Evolutionary conservation across 805 yeast species (phyloP).

Genomic region (Cyberlindnera xylosilytica): DNA sequence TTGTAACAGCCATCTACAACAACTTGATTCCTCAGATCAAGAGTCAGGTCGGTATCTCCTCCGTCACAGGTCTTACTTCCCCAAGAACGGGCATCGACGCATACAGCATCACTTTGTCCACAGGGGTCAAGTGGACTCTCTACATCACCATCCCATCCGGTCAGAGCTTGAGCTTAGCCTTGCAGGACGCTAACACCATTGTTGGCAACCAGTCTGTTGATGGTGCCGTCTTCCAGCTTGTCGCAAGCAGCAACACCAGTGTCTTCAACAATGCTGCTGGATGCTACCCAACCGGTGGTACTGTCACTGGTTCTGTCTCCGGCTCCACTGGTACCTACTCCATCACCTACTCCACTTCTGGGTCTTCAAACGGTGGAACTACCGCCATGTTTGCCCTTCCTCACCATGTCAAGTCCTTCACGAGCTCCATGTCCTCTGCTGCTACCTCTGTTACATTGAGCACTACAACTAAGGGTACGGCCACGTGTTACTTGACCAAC

Average conservation of each 20-base stretch:
- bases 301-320: conserved; percentile 39
- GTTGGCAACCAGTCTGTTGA: conserved; percentile 41
- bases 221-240: conserved; percentile 58
- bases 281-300: conserved; percentile 48
- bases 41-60: conserved; percentile 64
- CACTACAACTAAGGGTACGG: conserved; percentile 49
- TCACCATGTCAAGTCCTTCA: conserved; percentile 53
- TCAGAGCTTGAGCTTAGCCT: conserved; percentile 30
- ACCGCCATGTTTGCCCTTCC: conserved; percentile 62
- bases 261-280: conserved; percentile 63
- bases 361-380: conserved; percentile 42
- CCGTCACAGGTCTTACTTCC: conserved; percentile 38
- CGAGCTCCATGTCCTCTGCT: conserved; percentile 25
- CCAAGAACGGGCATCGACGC: conserved; percentile 45
- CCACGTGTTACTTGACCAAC: conserved; percentile 43
- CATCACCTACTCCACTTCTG: conserved; percentile 41
- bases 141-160: conserved; percentile 50
- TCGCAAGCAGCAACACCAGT: conserved; percentile 46
- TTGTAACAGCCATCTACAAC: conserved; percentile 64
- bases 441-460: conserved; percentile 38
- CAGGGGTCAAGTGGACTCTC: conserved; percentile 62
- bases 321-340: conserved; percentile 39
- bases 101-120: conserved; percentile 51
- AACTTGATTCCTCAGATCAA: conserved; percentile 50
- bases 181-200: conserved; percentile 36